These are phyloP conservation scores for Colletotrichum spaethianum DNA, from an alignment of 2,329 filamentous ascomycete genomes.

Conservation along the genomic window DNA sequence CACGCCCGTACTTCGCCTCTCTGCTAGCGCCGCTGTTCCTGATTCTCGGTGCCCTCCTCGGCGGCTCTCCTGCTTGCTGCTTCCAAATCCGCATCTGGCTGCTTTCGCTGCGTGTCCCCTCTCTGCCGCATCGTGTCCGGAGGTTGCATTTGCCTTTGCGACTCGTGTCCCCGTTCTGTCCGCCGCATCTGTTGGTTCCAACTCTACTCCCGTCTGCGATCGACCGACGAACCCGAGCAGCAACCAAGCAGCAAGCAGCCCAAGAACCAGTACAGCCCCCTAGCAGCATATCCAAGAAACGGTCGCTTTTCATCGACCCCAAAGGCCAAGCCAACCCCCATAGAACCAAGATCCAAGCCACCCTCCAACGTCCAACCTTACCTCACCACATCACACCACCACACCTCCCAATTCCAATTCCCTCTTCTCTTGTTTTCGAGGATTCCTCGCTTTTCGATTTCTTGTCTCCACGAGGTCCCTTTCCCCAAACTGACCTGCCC, in stretches of 20 bases:
- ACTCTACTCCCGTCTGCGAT: too few relatives aligned
- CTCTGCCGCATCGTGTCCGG: too few relatives aligned
- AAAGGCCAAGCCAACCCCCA: slow-evolving; percentile 38
- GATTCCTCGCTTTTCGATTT: neutral
- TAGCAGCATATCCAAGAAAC: neutral
- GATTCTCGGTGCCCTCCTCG: neutral
- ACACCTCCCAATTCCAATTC: slow-evolving; percentile 12
- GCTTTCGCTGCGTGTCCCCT: too few relatives aligned
- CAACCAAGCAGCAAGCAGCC: neutral
- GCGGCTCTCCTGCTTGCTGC: neutral
- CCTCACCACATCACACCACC: neutral
- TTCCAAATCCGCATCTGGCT: too few relatives aligned
- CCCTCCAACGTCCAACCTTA: slow-evolving; percentile 9
- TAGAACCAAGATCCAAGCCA: slow-evolving; percentile 35
- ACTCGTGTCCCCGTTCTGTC: neutral
- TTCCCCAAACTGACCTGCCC: neutral
- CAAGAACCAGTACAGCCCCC: neutral
- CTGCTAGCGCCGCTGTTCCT: neutral
- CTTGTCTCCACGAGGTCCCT: neutral
- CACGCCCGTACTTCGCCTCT: slow-evolving; percentile 1
- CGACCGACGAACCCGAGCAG: neutral
- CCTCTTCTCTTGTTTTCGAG: neutral
- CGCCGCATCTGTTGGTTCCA: neutral
- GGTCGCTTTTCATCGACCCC: neutral
- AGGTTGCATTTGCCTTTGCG: too few relatives aligned